Evolutionary conservation across 306 rosid genomes (phyloP).

Genomic region (Ochetophila trinervis): DNA sequence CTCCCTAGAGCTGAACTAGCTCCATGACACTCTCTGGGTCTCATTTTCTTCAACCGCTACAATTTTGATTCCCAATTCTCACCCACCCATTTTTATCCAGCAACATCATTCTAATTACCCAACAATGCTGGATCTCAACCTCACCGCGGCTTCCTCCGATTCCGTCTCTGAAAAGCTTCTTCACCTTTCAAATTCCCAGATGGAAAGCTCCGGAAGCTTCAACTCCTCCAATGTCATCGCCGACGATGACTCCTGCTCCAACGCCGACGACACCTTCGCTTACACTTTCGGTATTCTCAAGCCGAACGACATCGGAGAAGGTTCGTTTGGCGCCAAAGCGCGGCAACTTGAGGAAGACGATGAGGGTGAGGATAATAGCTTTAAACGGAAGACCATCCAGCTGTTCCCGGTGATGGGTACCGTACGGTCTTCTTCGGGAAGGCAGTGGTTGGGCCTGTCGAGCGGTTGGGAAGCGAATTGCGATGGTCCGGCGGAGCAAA

Average conservation of each 20-base stretch:
- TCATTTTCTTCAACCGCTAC: background rate
- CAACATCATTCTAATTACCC: background rate
- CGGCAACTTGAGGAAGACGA: background rate
- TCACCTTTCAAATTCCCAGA: constrained; percentile 28
- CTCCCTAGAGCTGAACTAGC: background rate
- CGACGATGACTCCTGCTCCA: constrained; percentile 39
- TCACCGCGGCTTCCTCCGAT: constrained; percentile 34
- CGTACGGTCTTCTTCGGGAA: constrained; percentile 12
- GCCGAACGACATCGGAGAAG: constrained; percentile 9
- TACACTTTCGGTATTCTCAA: constrained; percentile 52
- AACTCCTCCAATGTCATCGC: constrained; percentile 59
- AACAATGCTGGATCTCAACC: constrained; percentile 85
- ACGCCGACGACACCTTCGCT: constrained; percentile 39
- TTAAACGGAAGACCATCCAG: constrained; percentile 48
- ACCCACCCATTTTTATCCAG: too few species aligned
- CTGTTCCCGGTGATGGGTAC: constrained; percentile 47
- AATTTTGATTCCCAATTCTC: background rate
- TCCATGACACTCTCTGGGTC: background rate
- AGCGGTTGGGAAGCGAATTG: constrained; percentile 18
- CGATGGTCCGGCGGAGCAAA: constrained; percentile 32
- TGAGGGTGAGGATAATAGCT: background rate
- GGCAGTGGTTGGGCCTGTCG: constrained; percentile 46
- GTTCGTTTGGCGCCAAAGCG: background rate
- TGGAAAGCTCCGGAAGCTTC: constrained; percentile 72
- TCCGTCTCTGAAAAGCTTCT: constrained; percentile 29